Conservation (phyloP, 306 rosid species). For the Cucurbita moschata region DNA sequence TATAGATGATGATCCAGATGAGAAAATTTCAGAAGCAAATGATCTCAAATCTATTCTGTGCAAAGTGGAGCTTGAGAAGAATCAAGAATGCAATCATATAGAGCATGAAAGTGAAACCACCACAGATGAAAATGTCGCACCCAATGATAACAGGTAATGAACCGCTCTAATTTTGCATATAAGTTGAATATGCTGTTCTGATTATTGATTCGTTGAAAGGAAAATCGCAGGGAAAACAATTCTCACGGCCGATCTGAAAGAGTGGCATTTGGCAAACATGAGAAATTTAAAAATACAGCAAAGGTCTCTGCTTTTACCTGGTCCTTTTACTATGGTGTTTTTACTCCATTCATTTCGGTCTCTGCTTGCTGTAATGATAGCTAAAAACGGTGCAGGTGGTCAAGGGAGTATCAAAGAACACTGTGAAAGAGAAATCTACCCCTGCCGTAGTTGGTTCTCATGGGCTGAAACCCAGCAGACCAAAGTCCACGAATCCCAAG, state of each 20-base stretch:
- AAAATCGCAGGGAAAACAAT: conserved; percentile 24
- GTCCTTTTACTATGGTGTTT: neutral
- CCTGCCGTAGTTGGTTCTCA: conserved; percentile 22
- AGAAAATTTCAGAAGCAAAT: conserved; percentile 2
- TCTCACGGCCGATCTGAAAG: conserved; percentile 7
- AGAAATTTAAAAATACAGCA: conserved; percentile 18
- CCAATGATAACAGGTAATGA: conserved; percentile 43
- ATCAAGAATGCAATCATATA: conserved; percentile 20
- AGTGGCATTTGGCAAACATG: conserved; percentile 29
- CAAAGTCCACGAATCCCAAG: conserved; percentile 79
- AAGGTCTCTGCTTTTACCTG: conserved; percentile 29
- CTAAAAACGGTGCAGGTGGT: conserved; percentile 23
- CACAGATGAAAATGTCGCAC: conserved; percentile 32
- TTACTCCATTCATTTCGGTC: neutral
- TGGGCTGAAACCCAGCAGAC: conserved; percentile 51
- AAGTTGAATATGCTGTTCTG: neutral
- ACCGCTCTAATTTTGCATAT: neutral
- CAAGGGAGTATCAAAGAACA: conserved; percentile 10
- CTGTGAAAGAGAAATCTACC: conserved; percentile 28
- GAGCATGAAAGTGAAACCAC: conserved; percentile 20
- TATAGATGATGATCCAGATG: conserved; percentile 14
- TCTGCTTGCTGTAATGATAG: neutral
- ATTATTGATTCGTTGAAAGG: neutral
- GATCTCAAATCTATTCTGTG: neutral
- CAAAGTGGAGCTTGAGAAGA: conserved; percentile 11